A percentile compares a stretch with the other conserved stretches of the same genome.
Evolutionary conservation across 805 yeast genomes (phyloP).

Genomic region (Yarrowia sp.): DNA sequence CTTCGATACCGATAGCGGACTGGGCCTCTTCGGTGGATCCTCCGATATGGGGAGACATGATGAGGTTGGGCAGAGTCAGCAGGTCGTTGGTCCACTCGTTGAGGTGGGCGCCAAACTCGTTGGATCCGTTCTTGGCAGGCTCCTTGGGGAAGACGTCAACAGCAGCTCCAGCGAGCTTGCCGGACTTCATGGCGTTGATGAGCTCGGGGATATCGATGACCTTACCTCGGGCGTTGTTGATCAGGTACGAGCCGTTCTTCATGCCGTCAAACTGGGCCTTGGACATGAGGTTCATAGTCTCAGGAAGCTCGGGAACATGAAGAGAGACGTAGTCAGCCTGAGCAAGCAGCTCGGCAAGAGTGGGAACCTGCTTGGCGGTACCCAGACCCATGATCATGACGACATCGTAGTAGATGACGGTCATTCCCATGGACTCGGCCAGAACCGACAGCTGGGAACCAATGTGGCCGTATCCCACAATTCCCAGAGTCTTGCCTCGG

Average conservation of each 20-base stretch:
- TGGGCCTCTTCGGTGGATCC: slow-evolving; percentile 99
- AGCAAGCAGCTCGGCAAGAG: slow-evolving; percentile 77
- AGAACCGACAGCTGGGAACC: slow-evolving; percentile 95
- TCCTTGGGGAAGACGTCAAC: slow-evolving; percentile 95
- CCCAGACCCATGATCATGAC: slow-evolving; percentile 94
- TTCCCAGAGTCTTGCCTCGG: slow-evolving; percentile 96
- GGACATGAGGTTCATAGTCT: slow-evolving; percentile 85
- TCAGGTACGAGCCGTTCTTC: slow-evolving; percentile 92
- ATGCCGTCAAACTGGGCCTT: slow-evolving; percentile 90
- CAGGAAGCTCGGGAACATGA: slow-evolving; percentile 94
- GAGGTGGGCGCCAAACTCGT: slow-evolving; percentile 65
- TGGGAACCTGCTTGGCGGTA: slow-evolving; percentile 87
- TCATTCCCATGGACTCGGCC: slow-evolving; percentile 98
- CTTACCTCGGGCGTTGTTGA: slow-evolving; percentile 97
- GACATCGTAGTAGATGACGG: slow-evolving; percentile 89
- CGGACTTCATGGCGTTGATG: slow-evolving; percentile 84
- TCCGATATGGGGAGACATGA: slow-evolving; percentile 96
- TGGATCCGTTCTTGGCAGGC: slow-evolving; percentile 95
- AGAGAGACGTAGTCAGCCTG: slow-evolving; percentile 85
- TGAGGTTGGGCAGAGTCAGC: slow-evolving; percentile 77
- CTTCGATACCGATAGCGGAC: slow-evolving; percentile 95
- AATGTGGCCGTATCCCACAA: slow-evolving; percentile 96
- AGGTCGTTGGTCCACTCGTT: slow-evolving; percentile 84
- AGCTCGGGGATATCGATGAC: slow-evolving; percentile 95
- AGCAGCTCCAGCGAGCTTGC: slow-evolving; percentile 96